phyloP scores from a whole-genome alignment of 805 yeast species.

The Kuraishia molischiana region DNA sequence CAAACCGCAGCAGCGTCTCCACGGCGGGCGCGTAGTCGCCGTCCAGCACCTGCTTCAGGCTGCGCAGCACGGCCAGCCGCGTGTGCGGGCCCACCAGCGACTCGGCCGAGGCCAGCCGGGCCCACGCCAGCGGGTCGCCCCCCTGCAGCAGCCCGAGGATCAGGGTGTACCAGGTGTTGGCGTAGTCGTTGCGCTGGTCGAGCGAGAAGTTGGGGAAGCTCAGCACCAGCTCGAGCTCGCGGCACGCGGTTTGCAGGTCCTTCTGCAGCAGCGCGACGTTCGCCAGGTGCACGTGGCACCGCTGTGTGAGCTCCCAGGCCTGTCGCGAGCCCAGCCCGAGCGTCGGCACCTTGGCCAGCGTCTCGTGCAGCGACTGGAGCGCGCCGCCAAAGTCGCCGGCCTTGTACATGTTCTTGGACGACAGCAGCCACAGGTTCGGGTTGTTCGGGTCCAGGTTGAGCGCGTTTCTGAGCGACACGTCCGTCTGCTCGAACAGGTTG shows the following conservation, averaged over 20 bases:
- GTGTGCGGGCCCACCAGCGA: slow-evolving; percentile 28
- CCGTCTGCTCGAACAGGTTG: slow-evolving; percentile 42
- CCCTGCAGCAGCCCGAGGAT: background rate
- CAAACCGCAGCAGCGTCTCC: background rate
- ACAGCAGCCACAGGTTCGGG: slow-evolving; percentile 35
- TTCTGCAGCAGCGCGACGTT: slow-evolving; percentile 43
- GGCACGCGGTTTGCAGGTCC: slow-evolving; percentile 36
- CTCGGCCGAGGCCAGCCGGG: slow-evolving; percentile 43
- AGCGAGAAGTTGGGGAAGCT: slow-evolving; percentile 20
- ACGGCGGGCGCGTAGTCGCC: slow-evolving; percentile 41
- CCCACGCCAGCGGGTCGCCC: slow-evolving; percentile 34
- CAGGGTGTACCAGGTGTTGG: background rate
- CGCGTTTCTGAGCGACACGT: slow-evolving; percentile 34
- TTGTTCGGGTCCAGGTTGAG: slow-evolving; percentile 27
- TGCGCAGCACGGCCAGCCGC: slow-evolving; percentile 18
- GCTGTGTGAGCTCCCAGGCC: background rate
- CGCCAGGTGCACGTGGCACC: slow-evolving; percentile 21
- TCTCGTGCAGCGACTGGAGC: background rate
- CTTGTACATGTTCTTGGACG: slow-evolving; percentile 4
- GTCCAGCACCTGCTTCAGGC: slow-evolving; percentile 49
- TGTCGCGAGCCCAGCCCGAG: background rate
- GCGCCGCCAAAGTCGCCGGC: background rate
- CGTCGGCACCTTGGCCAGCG: background rate
- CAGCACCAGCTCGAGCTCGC: slow-evolving; percentile 40
- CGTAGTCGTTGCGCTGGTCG: background rate